Conservation (phyloP, 345 rosid species). For the Gossypium sturtianum region DNA sequence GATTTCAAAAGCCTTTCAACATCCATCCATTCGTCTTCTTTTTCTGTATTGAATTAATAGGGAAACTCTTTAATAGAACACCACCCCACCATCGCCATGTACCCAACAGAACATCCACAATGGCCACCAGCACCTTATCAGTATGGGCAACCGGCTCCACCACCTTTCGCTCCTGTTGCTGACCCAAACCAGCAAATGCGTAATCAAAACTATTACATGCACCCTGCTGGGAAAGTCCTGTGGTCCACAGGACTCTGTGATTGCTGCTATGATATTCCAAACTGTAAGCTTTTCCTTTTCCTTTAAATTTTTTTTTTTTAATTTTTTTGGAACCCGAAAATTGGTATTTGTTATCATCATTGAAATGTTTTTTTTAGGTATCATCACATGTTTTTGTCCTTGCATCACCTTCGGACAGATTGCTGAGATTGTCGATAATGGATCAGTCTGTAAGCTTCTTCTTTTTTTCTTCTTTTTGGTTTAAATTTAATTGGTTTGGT, state of each 20-base stretch:
- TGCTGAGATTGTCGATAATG: constrained; percentile 34
- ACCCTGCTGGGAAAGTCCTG: background rate
- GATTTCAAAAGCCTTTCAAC: too few relatives aligned
- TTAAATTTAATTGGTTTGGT: background rate
- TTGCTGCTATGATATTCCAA: constrained; percentile 6
- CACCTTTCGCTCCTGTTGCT: background rate
- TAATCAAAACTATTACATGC: background rate
- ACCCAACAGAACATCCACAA: background rate
- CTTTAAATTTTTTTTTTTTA: too few relatives aligned
- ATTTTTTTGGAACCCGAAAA: background rate
- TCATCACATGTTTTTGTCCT: constrained; percentile 34
- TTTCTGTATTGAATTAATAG: too few relatives aligned
- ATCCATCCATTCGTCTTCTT: too few relatives aligned
- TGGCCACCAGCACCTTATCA: background rate
- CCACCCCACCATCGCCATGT: background rate
- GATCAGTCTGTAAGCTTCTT: constrained; percentile 24
- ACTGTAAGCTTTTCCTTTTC: constrained; percentile 4
- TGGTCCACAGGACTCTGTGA: constrained; percentile 8
- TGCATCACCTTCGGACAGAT: constrained; percentile 37
- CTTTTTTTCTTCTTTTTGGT: background rate
- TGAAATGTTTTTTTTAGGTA: constrained; percentile 14
- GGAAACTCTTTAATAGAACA: too few relatives aligned
- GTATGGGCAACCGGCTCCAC: background rate
- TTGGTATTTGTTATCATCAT: background rate
- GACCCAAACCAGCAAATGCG: background rate